A percentile compares a stretch with the other conserved stretches of the same genome.
Evolutionary conservation across 371 early-diverging fungal genomes (phyloP).

Genomic region (Mortierella sp.): DNA sequence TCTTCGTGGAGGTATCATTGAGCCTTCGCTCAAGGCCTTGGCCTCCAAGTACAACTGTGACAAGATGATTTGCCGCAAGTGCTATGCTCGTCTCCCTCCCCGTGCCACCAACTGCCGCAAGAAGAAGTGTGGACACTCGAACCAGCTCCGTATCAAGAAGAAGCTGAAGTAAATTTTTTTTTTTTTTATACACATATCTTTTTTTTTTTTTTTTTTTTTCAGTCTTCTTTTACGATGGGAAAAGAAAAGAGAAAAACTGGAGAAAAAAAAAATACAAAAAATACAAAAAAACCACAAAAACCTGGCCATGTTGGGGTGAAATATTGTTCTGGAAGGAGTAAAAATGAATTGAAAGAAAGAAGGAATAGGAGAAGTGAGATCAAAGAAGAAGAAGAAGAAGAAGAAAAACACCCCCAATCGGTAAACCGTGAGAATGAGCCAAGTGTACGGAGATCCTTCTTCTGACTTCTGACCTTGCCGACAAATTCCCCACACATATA

Average conservation of each 20-base stretch:
- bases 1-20: too few relatives aligned
- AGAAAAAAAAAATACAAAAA: constrained; percentile 1
- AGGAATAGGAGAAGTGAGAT: neutral
- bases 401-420: constrained; percentile 2
- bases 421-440: neutral
- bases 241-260: constrained; percentile 2
- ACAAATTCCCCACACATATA: too few relatives aligned
- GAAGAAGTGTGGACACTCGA: constrained; percentile 97
- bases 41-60: constrained; percentile 99
- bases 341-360: too few relatives aligned
- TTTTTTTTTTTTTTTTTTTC: neutral
- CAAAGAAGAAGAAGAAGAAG: constrained; percentile 5
- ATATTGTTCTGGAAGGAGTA: too few relatives aligned
- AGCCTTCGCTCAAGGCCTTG: constrained; percentile 96
- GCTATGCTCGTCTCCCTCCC: constrained; percentile 99
- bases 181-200: neutral
- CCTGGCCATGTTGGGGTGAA: neutral
- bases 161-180: neutral
- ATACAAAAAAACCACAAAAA: neutral
- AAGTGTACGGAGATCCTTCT: neutral
- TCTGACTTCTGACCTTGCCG: too few relatives aligned
- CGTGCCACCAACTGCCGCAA: constrained; percentile 99
- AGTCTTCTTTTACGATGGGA: neutral
- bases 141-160: constrained; percentile 8
- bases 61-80: constrained; percentile 99